Base-by-base conservation (phyloP, 2,329 filamentous ascomycete genomes). In the Epichloe uncinata region DNA sequence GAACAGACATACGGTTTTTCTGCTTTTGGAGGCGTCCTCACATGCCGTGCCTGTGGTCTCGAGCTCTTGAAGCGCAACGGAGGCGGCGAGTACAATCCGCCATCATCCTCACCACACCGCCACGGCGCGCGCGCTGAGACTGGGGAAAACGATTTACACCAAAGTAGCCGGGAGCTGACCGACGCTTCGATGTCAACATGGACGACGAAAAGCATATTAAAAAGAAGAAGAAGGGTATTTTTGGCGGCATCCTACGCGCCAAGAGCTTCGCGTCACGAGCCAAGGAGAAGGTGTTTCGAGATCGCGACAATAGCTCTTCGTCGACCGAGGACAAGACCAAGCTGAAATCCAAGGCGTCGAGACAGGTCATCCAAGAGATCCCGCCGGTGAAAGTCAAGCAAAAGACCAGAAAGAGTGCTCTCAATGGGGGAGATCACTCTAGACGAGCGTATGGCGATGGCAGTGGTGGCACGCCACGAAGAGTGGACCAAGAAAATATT, bases 181-280 rank as follows among this genome's bases (percentile, higher is more conserved):
- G 22, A 36, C 12, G 9, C 12, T 30, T 36, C 43, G 30, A 60
- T 57, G 56, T 53, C 55, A 60, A 56, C 55, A 66, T 66, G 65
- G 60, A 65, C 47, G 63, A 65, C 47, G 59, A 60, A 47, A 56
- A 55, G 44, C 60, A 62, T 40, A 61, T 22, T 35, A 53, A 36
- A 26, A 53, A 56, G 48, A 67, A 68, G 57, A 71, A 71, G 63
- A 72, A 69, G 56, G 64, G 69, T 45, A 72, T 77, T 53, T 73
- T 69, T 70, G 66, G 67, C 34, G 66, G 66, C 52, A 63, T 80
- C 50, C 68, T 79, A 56, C 71, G 74, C 54, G 71, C 66, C 53
- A 69, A 69, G 53, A 74, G 70, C 60, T 64, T 66, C 48, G 65
- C 69, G 12, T 53, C 50, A 20, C 30, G 46, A 4, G 49, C 45